phyloP scores from a whole-genome alignment of 2,329 filamentous ascomycete genomes.

The Clarireedia hainanense region DNA sequence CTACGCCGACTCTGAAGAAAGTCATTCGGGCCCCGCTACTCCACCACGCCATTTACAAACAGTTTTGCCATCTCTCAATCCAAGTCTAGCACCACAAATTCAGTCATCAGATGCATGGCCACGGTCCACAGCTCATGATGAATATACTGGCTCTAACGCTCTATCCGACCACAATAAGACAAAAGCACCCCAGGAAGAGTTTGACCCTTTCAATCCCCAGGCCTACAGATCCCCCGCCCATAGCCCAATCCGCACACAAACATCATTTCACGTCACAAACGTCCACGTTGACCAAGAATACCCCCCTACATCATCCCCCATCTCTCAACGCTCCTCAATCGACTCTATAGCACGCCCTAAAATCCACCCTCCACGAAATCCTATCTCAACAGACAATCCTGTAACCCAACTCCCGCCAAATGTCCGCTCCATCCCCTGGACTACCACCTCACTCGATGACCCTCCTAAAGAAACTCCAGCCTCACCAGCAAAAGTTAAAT shows the following conservation, averaged over 20 bases:
- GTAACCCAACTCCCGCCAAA: not conserved
- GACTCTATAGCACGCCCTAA: not conserved
- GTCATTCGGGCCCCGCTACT: constrained; percentile 1
- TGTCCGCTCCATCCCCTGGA: constrained; percentile 1
- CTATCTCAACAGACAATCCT: not conserved
- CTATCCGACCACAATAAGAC: too few species aligned
- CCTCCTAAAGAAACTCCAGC: not conserved
- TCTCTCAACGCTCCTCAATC: not conserved
- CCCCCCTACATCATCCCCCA: not conserved
- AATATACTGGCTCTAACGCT: too few species aligned
- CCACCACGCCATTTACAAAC: constrained; percentile 1
- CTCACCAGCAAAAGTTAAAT: not conserved
- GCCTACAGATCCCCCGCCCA: constrained; percentile 11
- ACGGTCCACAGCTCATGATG: not conserved
- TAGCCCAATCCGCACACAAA: not conserved
- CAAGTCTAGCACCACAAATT: constrained; percentile 7
- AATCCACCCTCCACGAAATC: not conserved
- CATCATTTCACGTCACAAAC: not conserved
- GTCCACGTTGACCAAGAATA: constrained; percentile 4
- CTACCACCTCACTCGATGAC: not conserved
- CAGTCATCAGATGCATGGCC: constrained; percentile 2
- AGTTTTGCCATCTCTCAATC: not conserved
- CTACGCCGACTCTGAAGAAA: constrained; percentile 18
- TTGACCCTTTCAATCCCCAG: constrained; percentile 17
- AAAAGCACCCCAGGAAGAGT: constrained; percentile 1